These are phyloP conservation scores for Udeniomyces megalosporus DNA, from an alignment of 768 basidiomycete genomes.

Conservation along the genomic window DNA sequence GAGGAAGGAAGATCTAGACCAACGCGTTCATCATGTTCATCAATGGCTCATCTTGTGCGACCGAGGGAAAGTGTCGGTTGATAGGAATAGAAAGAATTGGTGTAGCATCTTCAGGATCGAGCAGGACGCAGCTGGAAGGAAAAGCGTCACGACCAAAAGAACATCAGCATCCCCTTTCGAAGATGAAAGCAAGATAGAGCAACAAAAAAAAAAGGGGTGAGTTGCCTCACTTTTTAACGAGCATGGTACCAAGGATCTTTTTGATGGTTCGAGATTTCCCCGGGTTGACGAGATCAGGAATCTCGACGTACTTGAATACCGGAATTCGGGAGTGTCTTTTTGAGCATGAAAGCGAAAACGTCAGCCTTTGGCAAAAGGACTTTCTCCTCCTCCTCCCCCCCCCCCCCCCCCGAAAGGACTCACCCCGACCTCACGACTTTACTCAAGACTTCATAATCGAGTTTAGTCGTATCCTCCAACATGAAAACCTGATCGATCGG, in stretches of 20 bases:
- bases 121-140: constrained; percentile 55
- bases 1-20: too few relatives aligned
- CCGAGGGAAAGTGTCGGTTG: constrained; percentile 61
- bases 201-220: too few relatives aligned
- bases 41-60: constrained; percentile 70
- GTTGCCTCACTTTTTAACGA: constrained; percentile 48
- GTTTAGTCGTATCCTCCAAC: constrained; percentile 65
- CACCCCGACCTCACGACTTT: constrained; percentile 54
- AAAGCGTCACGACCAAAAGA: too few relatives aligned
- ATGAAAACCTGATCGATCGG: constrained; percentile 49
- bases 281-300: constrained; percentile 33
- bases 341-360: background rate
- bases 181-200: too few relatives aligned
- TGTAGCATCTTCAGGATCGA: constrained; percentile 74
- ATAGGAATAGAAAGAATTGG: constrained; percentile 69
- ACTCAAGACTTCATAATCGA: constrained; percentile 65
- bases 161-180: too few relatives aligned
- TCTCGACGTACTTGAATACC: constrained; percentile 40
- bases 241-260: constrained; percentile 68
- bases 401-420: constrained; percentile 40
- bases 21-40: constrained; percentile 73
- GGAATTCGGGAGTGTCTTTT: constrained; percentile 29
- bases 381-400: too few relatives aligned
- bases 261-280: constrained; percentile 32
- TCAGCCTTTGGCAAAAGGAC: constrained; percentile 59